Evolutionary conservation across 2,329 filamentous ascomycete genomes (phyloP).

Genomic region (Septoria linicola): DNA sequence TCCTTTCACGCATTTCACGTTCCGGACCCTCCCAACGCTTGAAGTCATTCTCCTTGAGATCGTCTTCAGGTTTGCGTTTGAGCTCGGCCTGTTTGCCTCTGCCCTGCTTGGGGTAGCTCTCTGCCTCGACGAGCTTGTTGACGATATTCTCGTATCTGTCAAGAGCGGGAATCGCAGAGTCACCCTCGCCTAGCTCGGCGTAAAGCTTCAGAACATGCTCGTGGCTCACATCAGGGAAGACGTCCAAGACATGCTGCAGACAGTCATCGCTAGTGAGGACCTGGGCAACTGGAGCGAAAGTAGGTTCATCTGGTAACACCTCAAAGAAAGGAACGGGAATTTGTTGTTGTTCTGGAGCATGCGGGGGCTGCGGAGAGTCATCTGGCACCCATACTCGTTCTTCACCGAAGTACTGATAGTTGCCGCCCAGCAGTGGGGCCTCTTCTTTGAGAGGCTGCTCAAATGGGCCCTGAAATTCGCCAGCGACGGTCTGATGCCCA

Average conservation of each 20-base stretch:
- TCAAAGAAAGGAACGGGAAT: background rate
- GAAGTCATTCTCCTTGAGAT: constrained; percentile 25
- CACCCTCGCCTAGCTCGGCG: constrained; percentile 15
- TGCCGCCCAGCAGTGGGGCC: background rate
- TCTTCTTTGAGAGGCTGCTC: background rate
- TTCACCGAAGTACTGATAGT: constrained; percentile 6
- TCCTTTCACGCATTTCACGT: constrained; percentile 19
- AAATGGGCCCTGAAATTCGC: background rate
- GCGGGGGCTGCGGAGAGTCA: constrained; percentile 16
- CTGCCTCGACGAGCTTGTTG: constrained; percentile 29
- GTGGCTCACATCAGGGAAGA: constrained; percentile 39
- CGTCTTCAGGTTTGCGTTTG: constrained; percentile 35
- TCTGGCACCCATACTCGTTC: constrained; percentile 32
- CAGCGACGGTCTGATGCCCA: background rate
- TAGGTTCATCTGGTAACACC: background rate
- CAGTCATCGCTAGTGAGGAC: constrained; percentile 29
- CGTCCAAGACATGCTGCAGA: constrained; percentile 32
- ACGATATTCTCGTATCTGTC: constrained; percentile 32
- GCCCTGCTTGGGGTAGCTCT: constrained; percentile 34
- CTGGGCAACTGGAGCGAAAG: background rate
- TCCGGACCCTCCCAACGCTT: constrained; percentile 28
- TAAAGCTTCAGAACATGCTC: constrained; percentile 34
- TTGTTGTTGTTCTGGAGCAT: background rate
- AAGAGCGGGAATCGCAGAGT: constrained; percentile 17
- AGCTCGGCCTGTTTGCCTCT: constrained; percentile 27